These are phyloP conservation scores for Macrotyloma uniflorum DNA, from an alignment of 306 rosid species.

Conservation along the genomic window DNA sequence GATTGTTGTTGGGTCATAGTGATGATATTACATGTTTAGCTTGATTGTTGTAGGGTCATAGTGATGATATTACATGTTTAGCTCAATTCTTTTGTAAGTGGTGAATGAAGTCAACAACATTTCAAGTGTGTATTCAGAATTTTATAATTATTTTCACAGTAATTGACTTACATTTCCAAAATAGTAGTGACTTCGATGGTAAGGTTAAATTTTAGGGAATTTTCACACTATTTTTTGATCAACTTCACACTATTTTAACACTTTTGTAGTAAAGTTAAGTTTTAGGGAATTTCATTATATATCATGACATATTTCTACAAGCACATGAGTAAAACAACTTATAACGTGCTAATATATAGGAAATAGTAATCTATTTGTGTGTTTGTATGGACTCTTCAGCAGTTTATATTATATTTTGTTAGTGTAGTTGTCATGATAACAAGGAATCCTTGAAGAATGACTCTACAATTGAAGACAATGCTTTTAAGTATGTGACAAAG, in stretches of 20 bases:
- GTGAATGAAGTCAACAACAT: background rate
- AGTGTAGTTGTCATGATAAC: background rate
- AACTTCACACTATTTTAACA: too few species aligned
- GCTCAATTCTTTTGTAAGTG: too few species aligned
- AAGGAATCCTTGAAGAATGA: slow-evolving; percentile 41
- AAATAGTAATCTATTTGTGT: background rate
- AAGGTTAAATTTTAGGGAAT: background rate
- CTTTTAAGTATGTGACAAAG: slow-evolving; percentile 20
- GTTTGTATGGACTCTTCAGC: background rate
- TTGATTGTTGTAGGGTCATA: too few species aligned
- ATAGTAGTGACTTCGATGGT: too few species aligned
- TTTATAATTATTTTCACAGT: background rate
- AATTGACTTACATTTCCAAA: background rate
- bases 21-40: slow-evolving; percentile 1
- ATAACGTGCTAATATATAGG: background rate
- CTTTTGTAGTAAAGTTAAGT: too few species aligned
- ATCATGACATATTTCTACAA: background rate
- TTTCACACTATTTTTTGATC: too few species aligned
- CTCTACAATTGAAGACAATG: slow-evolving; percentile 35
- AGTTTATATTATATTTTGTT: background rate
- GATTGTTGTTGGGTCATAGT: background rate
- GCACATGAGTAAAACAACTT: background rate
- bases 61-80: too few species aligned
- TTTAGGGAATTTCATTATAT: background rate
- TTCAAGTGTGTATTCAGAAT: background rate